Evolutionary conservation across 768 basidiomycete genomes (phyloP).

Genomic region (Suillus subaureus): DNA sequence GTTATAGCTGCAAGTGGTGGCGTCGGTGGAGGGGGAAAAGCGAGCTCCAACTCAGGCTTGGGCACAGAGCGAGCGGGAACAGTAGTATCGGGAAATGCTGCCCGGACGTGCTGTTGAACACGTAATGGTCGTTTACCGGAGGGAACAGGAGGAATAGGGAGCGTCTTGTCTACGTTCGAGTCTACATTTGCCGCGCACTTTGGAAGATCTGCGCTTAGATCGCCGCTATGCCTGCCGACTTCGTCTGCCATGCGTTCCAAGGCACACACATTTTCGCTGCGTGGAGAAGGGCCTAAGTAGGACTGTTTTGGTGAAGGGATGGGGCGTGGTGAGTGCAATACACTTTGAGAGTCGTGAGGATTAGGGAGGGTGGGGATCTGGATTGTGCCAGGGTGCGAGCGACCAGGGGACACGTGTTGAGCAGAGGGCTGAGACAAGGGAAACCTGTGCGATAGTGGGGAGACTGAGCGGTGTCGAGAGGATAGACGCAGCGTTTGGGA

Average conservation of each 20-base stretch:
- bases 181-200: conserved; percentile 25
- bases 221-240: conserved; percentile 35
- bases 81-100: conserved; percentile 26
- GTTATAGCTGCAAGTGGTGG: conserved; percentile 50
- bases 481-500: conserved; percentile 59
- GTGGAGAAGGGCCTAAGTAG: conserved; percentile 30
- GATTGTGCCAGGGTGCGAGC: conserved; percentile 24
- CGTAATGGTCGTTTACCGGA: conserved; percentile 36
- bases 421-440: conserved; percentile 35
- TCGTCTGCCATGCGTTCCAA: conserved; percentile 76
- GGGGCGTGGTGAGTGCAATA: conserved; percentile 68
- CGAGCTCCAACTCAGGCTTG: conserved; percentile 16
- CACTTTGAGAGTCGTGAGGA: conserved; percentile 36
- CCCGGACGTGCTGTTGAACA: conserved; percentile 33
- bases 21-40: conserved; percentile 44
- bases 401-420: conserved; percentile 13
- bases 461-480: conserved; percentile 62
- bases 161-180: conserved; percentile 53
- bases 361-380: conserved; percentile 27
- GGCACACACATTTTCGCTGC: conserved; percentile 53
- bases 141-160: conserved; percentile 60
- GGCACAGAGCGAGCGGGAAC: conserved; percentile 14
- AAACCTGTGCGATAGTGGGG: conserved; percentile 60
- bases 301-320: conserved; percentile 67
- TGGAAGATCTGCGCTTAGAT: conserved; percentile 30